phyloP scores from a whole-genome alignment of 805 yeast genomes.

The Saturnispora serradocipensis region DNA sequence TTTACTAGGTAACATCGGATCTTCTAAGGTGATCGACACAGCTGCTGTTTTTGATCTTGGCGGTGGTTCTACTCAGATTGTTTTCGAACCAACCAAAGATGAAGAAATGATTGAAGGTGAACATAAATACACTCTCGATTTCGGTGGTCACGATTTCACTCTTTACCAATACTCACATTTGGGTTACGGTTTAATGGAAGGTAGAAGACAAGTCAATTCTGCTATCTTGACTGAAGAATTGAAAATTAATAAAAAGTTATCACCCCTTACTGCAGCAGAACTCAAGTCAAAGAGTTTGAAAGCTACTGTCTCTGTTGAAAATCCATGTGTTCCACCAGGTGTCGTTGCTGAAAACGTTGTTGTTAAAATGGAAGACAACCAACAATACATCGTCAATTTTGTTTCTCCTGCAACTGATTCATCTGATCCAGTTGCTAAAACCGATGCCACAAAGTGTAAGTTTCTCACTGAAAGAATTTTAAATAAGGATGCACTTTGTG shows the following conservation, averaged over 20 bases:
- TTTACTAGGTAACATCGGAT: slow-evolving; percentile 86
- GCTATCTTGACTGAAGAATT: slow-evolving; percentile 38
- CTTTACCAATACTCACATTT: slow-evolving; percentile 92
- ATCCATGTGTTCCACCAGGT: slow-evolving; percentile 89
- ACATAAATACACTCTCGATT: slow-evolving; percentile 69
- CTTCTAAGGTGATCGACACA: slow-evolving; percentile 65
- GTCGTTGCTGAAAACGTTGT: slow-evolving; percentile 46
- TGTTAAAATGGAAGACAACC: slow-evolving; percentile 41
- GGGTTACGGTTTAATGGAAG: slow-evolving; percentile 94
- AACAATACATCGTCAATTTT: slow-evolving; percentile 27
- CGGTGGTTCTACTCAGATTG: slow-evolving; percentile 98
- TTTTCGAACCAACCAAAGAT: slow-evolving; percentile 76
- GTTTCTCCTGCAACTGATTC: slow-evolving; percentile 23
- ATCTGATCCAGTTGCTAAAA: slow-evolving; percentile 21
- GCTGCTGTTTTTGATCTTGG: slow-evolving; percentile 98
- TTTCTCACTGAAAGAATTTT: slow-evolving; percentile 71
- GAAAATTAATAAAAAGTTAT: slow-evolving; percentile 21
- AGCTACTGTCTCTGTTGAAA: slow-evolving; percentile 40
- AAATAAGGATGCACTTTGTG: slow-evolving; percentile 75
- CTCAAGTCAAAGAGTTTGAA: slow-evolving; percentile 31
- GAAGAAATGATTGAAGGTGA: slow-evolving; percentile 71
- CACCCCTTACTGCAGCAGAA: slow-evolving; percentile 26
- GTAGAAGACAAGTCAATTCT: slow-evolving; percentile 72
- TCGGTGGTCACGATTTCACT: slow-evolving; percentile 72
- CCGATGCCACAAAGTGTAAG: slow-evolving; percentile 82